Conservation (phyloP, 208 protist genomes). For the Wallacemonas sp. region DNA sequence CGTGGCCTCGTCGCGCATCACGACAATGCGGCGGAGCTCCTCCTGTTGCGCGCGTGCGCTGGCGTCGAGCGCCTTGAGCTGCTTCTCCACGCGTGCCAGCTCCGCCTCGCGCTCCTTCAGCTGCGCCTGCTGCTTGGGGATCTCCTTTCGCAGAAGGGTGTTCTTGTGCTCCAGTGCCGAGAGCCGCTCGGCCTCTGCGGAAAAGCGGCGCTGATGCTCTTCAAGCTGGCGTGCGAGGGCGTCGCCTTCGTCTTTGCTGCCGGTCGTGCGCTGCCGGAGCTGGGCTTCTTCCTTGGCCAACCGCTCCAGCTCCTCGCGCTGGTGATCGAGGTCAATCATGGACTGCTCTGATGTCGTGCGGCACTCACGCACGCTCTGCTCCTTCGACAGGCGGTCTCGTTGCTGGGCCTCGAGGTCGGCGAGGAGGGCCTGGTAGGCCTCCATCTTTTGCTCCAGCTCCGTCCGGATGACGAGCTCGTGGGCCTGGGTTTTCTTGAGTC, state of each 20-base stretch:
- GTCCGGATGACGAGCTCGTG: constrained; percentile 20
- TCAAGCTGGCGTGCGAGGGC: constrained; percentile 52
- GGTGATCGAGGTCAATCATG: constrained; percentile 57
- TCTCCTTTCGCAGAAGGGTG: constrained; percentile 72
- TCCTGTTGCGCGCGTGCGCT: constrained; percentile 60
- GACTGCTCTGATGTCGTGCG: constrained; percentile 65
- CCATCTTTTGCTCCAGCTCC: constrained; percentile 45
- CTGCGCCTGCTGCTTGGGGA: constrained; percentile 73
- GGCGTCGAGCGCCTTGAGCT: constrained; percentile 38
- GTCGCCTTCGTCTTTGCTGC: constrained; percentile 46
- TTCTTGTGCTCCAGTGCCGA: constrained; percentile 87
- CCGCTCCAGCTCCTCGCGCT: constrained; percentile 33
- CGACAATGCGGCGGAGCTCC: constrained; percentile 53
- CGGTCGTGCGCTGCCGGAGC: constrained; percentile 31
- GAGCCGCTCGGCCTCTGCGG: constrained; percentile 71
- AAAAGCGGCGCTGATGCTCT: constrained; percentile 75
- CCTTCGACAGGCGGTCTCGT: constrained; percentile 76
- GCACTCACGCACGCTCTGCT: constrained; percentile 92
- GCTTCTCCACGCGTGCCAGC: constrained; percentile 41
- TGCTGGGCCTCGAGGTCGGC: constrained; percentile 65
- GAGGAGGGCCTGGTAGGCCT: constrained; percentile 63
- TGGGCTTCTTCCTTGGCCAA: constrained; percentile 47
- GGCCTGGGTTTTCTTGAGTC: constrained; percentile 7
- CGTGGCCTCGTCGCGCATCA: constrained; percentile 49
- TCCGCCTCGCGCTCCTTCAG: constrained; percentile 83